Percentiles rank a stretch among this genome's conserved stretches.
These are phyloP conservation scores for Phialemoniopsis sp. DNA, from an alignment of 2,329 filamentous ascomycete species.

Conservation along the genomic window DNA sequence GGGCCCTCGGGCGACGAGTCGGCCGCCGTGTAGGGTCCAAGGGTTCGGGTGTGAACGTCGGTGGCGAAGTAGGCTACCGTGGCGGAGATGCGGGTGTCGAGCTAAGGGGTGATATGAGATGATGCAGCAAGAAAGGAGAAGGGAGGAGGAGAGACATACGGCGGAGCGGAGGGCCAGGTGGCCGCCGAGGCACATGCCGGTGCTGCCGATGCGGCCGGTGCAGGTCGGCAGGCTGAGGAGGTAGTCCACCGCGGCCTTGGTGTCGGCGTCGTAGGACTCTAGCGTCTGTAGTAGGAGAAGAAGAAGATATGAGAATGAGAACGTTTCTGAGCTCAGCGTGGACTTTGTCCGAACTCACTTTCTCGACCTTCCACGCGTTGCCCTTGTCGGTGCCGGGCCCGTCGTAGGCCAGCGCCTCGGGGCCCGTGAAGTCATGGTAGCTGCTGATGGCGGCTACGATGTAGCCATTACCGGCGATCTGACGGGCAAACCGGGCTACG, in stretches of 20 bases:
- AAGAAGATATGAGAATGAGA: not conserved
- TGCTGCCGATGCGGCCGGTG: slow-evolving; percentile 73
- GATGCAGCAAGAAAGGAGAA: not conserved
- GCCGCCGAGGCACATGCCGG: slow-evolving; percentile 91
- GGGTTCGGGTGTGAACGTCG: slow-evolving; percentile 76
- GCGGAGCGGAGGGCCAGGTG: slow-evolving; percentile 67
- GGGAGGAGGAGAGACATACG: slow-evolving; percentile 27
- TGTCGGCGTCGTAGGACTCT: slow-evolving; percentile 81
- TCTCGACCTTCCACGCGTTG: slow-evolving; percentile 81
- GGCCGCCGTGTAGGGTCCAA: slow-evolving; percentile 58
- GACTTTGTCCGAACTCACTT: slow-evolving; percentile 41
- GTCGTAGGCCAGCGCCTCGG: slow-evolving; percentile 81
- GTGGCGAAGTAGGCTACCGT: slow-evolving; percentile 89
- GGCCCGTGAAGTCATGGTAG: slow-evolving; percentile 90
- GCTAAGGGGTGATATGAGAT: too few species aligned
- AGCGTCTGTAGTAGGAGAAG: slow-evolving; percentile 64
- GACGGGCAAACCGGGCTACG: slow-evolving; percentile 81
- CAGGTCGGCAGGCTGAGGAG: slow-evolving; percentile 72
- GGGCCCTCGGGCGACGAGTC: slow-evolving; percentile 33
- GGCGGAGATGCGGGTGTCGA: slow-evolving; percentile 73
- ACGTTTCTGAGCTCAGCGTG: not conserved
- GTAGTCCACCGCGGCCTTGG: slow-evolving; percentile 61
- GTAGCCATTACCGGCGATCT: slow-evolving; percentile 90
- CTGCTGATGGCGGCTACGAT: slow-evolving; percentile 87
- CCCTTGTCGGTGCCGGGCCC: slow-evolving; percentile 82